Percentiles rank a stretch among this genome's conserved stretches.
Evolutionary conservation across 805 yeast genomes (phyloP).

Genomic region (Yarrowia hollandica): DNA sequence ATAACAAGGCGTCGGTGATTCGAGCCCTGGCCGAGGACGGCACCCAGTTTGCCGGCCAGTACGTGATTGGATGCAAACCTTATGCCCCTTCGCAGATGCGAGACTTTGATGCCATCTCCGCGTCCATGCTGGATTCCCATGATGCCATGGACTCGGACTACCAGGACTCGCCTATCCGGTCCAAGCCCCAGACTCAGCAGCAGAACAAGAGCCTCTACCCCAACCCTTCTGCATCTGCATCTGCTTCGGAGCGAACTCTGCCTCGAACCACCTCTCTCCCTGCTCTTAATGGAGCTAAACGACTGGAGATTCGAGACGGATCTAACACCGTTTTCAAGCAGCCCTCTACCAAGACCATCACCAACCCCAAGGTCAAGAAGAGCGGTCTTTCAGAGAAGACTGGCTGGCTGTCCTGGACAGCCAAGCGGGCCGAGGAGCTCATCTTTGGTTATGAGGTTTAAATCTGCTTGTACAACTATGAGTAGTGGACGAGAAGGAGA

Average conservation of each 20-base stretch:
- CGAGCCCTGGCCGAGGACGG: slow-evolving; percentile 89
- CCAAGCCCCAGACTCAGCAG: background rate
- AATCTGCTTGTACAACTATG: no score
- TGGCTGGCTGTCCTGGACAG: slow-evolving; percentile 41
- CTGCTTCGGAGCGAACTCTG: background rate
- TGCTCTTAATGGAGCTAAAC: slow-evolving; percentile 2
- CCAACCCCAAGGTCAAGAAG: slow-evolving; percentile 23
- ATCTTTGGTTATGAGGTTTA: slow-evolving; percentile 54
- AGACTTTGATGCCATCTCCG: slow-evolving; percentile 30
- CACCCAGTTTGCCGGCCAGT: slow-evolving; percentile 59
- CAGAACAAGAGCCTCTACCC: slow-evolving; percentile 35
- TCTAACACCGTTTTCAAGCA: slow-evolving; percentile 36
- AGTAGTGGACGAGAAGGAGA: no score
- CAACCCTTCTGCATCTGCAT: slow-evolving; percentile 5
- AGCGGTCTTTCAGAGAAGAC: slow-evolving; percentile 19
- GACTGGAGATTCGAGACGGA: slow-evolving; percentile 33
- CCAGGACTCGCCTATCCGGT: slow-evolving; percentile 27
- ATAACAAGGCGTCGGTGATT: slow-evolving; percentile 68
- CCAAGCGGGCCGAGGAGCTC: slow-evolving; percentile 47
- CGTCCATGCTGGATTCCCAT: background rate
- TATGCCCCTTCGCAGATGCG: slow-evolving; percentile 50
- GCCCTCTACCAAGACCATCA: slow-evolving; percentile 31
- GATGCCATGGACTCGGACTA: slow-evolving; percentile 31
- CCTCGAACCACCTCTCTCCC: slow-evolving; percentile 25
- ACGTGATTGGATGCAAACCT: slow-evolving; percentile 66